Conservation (phyloP, 23 red algal genomes). For the Gracilariopsis chorda region DNA sequence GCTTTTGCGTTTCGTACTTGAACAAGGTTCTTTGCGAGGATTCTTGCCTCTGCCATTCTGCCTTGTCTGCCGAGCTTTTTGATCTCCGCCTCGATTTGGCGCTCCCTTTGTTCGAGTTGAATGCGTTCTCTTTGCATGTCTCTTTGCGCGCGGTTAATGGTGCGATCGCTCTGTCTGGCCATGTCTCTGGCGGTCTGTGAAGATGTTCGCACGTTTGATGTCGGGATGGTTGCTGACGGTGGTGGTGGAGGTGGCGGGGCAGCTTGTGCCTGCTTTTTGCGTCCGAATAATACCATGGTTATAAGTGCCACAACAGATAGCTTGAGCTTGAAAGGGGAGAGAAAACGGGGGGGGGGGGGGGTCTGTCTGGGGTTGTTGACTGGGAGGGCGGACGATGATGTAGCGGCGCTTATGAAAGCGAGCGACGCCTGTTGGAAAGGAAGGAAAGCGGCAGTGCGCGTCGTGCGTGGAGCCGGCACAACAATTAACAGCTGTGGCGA, state of each 20-base stretch:
- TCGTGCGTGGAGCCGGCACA: no score
- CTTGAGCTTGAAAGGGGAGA: no score
- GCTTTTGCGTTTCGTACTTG: slow-evolving; percentile 63
- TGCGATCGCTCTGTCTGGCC: slow-evolving; percentile 51
- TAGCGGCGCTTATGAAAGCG: no score
- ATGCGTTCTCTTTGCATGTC: slow-evolving; percentile 89
- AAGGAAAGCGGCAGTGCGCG: no score
- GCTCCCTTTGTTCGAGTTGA: slow-evolving; percentile 84
- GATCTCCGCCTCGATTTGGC: slow-evolving; percentile 73
- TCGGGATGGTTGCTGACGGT: slow-evolving; percentile 40
- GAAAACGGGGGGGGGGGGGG: no score
- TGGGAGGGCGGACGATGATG: no score
- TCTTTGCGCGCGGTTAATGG: slow-evolving; percentile 34
- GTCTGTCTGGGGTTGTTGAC: no score
- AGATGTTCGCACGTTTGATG: slow-evolving; percentile 1
- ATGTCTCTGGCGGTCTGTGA: slow-evolving; percentile 8
- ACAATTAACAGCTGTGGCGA: no score
- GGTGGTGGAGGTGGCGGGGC: slow-evolving; percentile 11
- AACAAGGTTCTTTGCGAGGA: slow-evolving; percentile 91
- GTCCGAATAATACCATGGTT: slow-evolving; percentile 4
- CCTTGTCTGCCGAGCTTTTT: slow-evolving; percentile 61
- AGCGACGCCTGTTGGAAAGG: no score
- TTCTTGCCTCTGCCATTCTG: slow-evolving; percentile 74
- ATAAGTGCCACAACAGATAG: no score
- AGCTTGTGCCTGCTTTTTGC: background rate